These are phyloP conservation scores for Ascochyta fabae DNA, from an alignment of 2,329 filamentous ascomycete genomes.

Conservation along the genomic window DNA sequence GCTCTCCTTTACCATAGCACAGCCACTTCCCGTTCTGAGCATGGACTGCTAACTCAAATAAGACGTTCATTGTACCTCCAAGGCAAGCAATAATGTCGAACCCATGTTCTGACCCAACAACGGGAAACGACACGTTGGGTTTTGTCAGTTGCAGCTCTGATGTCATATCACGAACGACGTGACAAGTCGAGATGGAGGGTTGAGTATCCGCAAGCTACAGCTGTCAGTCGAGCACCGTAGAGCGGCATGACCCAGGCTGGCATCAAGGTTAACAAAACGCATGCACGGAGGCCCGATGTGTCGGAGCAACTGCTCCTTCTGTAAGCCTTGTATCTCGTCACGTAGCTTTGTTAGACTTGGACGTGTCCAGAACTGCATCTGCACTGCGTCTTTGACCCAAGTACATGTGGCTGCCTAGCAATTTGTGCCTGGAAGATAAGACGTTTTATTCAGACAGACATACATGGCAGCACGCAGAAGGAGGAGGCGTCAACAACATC, in stretches of 20 bases:
- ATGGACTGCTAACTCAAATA: conserved; percentile 1
- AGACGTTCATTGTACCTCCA: neutral
- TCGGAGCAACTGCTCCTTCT: conserved; percentile 3
- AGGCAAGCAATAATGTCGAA: neutral
- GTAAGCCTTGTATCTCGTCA: neutral
- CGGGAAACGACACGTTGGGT: neutral
- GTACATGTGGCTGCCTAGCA: neutral
- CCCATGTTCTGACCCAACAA: neutral
- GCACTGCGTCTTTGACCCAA: neutral
- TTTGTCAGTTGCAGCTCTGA: neutral
- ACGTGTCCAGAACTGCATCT: neutral
- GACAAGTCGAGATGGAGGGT: neutral
- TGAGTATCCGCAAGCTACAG: neutral
- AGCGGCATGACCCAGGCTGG: neutral
- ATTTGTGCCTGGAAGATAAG: neutral
- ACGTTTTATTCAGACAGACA: neutral
- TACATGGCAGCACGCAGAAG: neutral
- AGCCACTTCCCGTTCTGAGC: conserved; percentile 5
- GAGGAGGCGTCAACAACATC: neutral
- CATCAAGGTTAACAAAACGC: neutral
- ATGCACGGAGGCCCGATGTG: conserved; percentile 1
- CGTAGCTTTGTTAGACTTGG: neutral
- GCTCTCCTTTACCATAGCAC: conserved; percentile 5
- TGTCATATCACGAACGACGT: neutral
- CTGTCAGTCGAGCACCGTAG: neutral